Percentiles rank a stretch among this genome's conserved stretches.
These are phyloP conservation scores for Aspergillus hortae DNA, from an alignment of 2,329 filamentous ascomycete genomes.

Conservation along the genomic window DNA sequence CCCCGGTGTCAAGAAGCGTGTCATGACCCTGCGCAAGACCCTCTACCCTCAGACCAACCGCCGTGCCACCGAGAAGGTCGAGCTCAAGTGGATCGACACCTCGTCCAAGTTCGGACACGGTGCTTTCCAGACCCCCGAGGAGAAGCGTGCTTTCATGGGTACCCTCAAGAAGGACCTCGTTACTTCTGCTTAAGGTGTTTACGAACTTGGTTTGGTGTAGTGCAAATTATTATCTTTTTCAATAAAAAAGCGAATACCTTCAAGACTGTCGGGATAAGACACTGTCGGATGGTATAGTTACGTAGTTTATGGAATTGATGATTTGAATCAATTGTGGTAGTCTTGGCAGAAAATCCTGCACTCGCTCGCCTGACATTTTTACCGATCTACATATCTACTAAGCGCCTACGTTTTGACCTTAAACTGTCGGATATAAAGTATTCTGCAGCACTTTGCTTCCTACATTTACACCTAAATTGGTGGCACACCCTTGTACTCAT, in stretches of 20 bases:
- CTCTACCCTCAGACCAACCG: constrained; percentile 97
- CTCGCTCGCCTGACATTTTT: too few species aligned
- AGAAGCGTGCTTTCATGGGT: constrained; percentile 97
- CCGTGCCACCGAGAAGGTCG: constrained; percentile 96
- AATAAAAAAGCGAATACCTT: constrained; percentile 42
- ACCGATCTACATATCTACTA: too few species aligned
- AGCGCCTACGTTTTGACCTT: too few species aligned
- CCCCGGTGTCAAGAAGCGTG: constrained; percentile 98
- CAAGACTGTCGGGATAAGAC: too few species aligned
- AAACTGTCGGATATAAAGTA: too few species aligned
- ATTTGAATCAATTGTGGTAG: neutral
- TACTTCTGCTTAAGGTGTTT: constrained; percentile 51
- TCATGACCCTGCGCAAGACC: constrained; percentile 98
- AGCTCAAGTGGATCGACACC: constrained; percentile 99
- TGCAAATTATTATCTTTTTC: constrained; percentile 37
- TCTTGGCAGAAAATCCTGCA: too few species aligned
- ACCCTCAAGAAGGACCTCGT: constrained; percentile 98
- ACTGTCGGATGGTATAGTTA: too few species aligned
- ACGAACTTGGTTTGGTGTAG: constrained; percentile 33
- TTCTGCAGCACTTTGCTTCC: too few species aligned
- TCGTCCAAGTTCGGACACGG: constrained; percentile 99
- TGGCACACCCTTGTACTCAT: neutral
- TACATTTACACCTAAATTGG: too few species aligned
- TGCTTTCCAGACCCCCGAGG: constrained; percentile 96
- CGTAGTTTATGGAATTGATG: neutral